A percentile compares a stretch with the other conserved stretches of the same genome.
phyloP scores from a whole-genome alignment of 176 grass and related monocot species.

The Typha latifolia region DNA sequence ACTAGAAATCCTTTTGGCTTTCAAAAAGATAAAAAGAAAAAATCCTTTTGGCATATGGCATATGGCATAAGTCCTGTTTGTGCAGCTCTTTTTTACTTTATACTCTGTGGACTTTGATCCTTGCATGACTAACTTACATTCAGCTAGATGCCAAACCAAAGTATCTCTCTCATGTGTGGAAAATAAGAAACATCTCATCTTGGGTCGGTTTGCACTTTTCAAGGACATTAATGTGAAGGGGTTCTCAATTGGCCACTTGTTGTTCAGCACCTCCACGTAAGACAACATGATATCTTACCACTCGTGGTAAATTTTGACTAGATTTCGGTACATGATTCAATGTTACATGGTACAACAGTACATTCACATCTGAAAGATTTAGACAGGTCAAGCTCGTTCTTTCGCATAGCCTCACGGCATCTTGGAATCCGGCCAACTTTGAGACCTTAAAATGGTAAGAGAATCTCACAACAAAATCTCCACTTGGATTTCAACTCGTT shows the following conservation, averaged over 20 bases:
- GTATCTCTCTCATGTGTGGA: no score
- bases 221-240: not conserved
- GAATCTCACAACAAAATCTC: not conserved
- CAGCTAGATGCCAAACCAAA: not conserved
- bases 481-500: constrained; percentile 1
- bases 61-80: no score
- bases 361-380: constrained; percentile 2
- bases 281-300: constrained; percentile 5
- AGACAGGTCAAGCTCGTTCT: constrained; percentile 9
- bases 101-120: no score
- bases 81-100: no score
- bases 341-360: constrained; percentile 11
- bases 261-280: not conserved
- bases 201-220: not conserved
- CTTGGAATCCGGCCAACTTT: not conserved
- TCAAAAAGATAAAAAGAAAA: no score
- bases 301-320: constrained; percentile 2
- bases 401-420: not conserved
- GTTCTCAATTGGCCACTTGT: not conserved
- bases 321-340: constrained; percentile 11
- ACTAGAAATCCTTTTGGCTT: no score
- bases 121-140: not conserved
- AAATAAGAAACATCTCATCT: no score
- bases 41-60: no score
- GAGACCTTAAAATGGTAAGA: constrained; percentile 15